Conservation (phyloP, 176 grass and related monocot species). For the Paspalum vaginatum region DNA sequence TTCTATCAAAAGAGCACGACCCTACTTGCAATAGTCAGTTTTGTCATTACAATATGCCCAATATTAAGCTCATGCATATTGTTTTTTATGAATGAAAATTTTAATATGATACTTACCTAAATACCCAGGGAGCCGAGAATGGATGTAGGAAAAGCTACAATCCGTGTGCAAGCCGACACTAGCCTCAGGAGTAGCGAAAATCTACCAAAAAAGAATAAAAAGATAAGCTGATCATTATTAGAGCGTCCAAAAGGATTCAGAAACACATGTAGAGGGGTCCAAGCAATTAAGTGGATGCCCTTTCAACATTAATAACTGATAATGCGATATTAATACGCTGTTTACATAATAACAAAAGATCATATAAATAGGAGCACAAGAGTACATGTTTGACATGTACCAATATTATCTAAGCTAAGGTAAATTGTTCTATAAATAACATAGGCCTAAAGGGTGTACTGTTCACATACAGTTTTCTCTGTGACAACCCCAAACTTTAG, state of each 20-base stretch:
- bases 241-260: not conserved
- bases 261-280: not conserved
- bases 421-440: not conserved
- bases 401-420: not conserved
- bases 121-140: conserved; percentile 81
- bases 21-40: not conserved
- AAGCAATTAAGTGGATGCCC: not conserved
- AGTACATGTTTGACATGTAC: not conserved
- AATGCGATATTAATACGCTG: not conserved
- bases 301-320: conserved; percentile 10
- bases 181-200: conserved; percentile 86
- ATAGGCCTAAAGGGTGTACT: not conserved
- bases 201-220: conserved; percentile 38
- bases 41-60: not conserved
- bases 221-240: not conserved
- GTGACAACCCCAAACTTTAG: conserved; percentile 78
- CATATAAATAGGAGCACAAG: not conserved
- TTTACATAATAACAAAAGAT: not conserved
- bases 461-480: conserved; percentile 71
- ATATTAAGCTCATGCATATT: not conserved
- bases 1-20: not conserved
- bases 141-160: conserved; percentile 95
- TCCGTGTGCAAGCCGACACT: conserved; percentile 92
- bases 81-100: not conserved
- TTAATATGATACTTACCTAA: conserved; percentile 56